Percentiles rank a stretch among this genome's conserved stretches.
Evolutionary conservation across 352 stramenopile species (phyloP).

Genomic region (Hyaloperonospora arabidopsidis): DNA sequence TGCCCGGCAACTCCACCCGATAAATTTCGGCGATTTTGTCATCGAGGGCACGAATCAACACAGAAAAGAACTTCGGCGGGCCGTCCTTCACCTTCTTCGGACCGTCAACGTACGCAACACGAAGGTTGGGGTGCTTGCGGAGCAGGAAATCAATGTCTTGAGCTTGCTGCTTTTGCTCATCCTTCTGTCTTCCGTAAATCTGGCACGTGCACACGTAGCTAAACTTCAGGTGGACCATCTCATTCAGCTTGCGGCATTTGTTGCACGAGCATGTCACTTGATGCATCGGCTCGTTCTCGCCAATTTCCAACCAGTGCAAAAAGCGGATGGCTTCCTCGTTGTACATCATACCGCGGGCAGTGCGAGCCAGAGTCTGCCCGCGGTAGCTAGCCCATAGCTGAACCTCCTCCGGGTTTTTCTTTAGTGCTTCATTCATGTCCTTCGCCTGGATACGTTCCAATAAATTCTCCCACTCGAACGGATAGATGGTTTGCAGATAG

Average conservation of each 20-base stretch:
- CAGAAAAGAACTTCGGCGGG: constrained; percentile 72
- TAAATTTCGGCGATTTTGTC: constrained; percentile 76
- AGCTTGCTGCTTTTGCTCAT: constrained; percentile 73
- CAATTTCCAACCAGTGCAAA: constrained; percentile 78
- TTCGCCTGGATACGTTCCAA: constrained; percentile 66
- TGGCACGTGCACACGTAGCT: constrained; percentile 85
- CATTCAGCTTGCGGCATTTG: constrained; percentile 70
- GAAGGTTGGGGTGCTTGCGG: constrained; percentile 60
- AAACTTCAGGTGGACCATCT: constrained; percentile 81
- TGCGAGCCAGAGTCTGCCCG: constrained; percentile 70
- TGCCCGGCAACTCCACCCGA: constrained; percentile 63
- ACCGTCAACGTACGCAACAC: constrained; percentile 72
- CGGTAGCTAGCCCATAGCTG: constrained; percentile 77
- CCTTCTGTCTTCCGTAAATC: constrained; percentile 80
- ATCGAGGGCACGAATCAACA: constrained; percentile 58
- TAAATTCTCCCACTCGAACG: constrained; percentile 76
- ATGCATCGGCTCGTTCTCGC: constrained; percentile 81
- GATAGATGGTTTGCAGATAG: constrained; percentile 89
- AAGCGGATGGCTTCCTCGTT: constrained; percentile 79
- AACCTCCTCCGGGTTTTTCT: constrained; percentile 73
- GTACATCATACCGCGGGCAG: constrained; percentile 82
- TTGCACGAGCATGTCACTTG: constrained; percentile 65
- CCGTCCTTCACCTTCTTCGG: constrained; percentile 83
- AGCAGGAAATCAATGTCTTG: constrained; percentile 71
- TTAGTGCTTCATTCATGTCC: constrained; percentile 73